Conservation (phyloP, 2,329 filamentous ascomycete genomes). For the Botryosphaeria dothidea region DNA sequence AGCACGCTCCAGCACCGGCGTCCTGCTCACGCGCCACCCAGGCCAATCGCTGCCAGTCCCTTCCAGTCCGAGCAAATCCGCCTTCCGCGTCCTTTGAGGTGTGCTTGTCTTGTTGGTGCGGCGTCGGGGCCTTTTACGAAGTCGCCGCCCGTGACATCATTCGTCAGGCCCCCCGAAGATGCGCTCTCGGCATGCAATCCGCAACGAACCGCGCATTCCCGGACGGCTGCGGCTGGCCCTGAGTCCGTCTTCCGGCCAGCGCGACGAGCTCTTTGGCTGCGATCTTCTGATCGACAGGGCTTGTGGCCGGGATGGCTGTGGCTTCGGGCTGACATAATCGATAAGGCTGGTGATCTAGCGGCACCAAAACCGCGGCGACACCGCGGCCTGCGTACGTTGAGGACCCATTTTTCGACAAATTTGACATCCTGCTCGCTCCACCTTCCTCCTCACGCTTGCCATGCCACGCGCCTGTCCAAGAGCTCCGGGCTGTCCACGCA, state of each 20-base stretch:
- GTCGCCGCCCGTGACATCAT: slow-evolving; percentile 5
- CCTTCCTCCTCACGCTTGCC: background rate
- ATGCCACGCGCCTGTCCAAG: background rate
- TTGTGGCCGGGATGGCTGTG: background rate
- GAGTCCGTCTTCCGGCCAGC: background rate
- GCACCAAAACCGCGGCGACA: slow-evolving; percentile 4
- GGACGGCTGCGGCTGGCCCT: background rate
- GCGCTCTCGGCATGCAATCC: background rate
- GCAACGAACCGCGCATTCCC: background rate
- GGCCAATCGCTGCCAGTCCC: background rate
- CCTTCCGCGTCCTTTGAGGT: background rate
- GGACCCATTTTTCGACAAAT: slow-evolving; percentile 13
- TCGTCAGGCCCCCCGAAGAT: background rate
- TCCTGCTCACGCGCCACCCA: background rate
- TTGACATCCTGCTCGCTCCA: slow-evolving; percentile 16
- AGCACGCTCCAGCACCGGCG: slow-evolving; percentile 12
- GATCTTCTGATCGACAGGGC: slow-evolving; percentile 20
- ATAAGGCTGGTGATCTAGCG: slow-evolving; percentile 9
- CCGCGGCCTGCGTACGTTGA: background rate
- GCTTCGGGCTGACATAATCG: slow-evolving; percentile 17
- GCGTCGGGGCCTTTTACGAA: background rate
- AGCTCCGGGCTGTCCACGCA: background rate
- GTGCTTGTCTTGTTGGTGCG: background rate
- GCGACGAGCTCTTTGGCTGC: background rate
- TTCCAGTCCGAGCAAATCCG: background rate